Evolutionary conservation across 169 alveolate species (phyloP).

Genomic region (Cyclospora cayetanensis): DNA sequence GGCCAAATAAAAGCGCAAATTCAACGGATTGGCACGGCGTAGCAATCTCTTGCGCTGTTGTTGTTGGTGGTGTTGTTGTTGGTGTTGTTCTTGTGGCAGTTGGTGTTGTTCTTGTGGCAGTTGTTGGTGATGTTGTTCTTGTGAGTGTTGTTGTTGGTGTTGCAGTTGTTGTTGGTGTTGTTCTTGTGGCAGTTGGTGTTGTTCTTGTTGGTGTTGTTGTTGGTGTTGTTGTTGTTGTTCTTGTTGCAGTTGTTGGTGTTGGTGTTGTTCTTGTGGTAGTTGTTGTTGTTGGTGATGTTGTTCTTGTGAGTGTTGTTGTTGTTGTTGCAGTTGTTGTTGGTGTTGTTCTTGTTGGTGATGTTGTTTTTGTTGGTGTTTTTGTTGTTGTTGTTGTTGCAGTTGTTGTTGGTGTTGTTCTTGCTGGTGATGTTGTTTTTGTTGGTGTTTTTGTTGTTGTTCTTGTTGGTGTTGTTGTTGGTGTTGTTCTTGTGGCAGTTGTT

Average conservation of each 20-base stretch:
- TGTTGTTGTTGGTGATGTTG: neutral
- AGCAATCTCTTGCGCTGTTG: neutral
- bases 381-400: neutral
- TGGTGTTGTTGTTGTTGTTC: neutral
- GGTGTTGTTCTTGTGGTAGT: too few species aligned
- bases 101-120: neutral
- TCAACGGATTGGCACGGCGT: neutral
- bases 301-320: neutral
- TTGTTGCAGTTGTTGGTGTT: neutral
- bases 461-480: neutral
- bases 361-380: too few species aligned
- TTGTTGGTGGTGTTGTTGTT: neutral
- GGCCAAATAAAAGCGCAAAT: neutral
- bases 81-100: neutral
- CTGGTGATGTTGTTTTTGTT: too few species aligned
- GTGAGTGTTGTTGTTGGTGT: neutral
- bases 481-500: neutral
- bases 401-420: neutral
- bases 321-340: neutral
- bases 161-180: neutral
- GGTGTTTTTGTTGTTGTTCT: too few species aligned
- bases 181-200: neutral
- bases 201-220: neutral
- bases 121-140: neutral
- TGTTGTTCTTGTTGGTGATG: neutral